Conservation (phyloP, 352 stramenopile genomes). For the Vaucheria bursata region DNA sequence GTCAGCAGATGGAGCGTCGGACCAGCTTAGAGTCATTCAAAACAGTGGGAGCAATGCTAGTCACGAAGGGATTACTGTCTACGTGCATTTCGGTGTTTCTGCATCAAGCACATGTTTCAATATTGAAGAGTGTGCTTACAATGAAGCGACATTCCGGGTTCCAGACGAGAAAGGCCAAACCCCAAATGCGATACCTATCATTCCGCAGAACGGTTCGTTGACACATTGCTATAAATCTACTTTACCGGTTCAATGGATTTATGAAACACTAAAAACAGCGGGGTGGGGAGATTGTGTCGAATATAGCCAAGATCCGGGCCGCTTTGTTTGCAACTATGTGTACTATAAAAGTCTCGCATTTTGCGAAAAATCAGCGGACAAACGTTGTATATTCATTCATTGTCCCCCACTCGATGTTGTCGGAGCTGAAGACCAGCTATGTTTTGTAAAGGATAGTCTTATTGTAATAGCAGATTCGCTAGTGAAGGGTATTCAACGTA, state of each 20-base stretch:
- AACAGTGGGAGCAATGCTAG: not conserved
- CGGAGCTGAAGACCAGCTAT: slow-evolving; percentile 17
- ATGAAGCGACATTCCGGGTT: slow-evolving; percentile 35
- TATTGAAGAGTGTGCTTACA: slow-evolving; percentile 33
- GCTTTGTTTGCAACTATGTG: slow-evolving; percentile 46
- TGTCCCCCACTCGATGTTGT: slow-evolving; percentile 19
- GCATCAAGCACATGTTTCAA: slow-evolving; percentile 11
- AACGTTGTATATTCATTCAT: slow-evolving; percentile 28
- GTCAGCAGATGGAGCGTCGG: slow-evolving; percentile 23
- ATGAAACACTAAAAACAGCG: not conserved
- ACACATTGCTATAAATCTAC: slow-evolving; percentile 18
- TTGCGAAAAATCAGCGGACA: not conserved
- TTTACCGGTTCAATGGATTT: slow-evolving; percentile 12
- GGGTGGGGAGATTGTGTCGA: slow-evolving; percentile 15
- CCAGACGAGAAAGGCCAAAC: slow-evolving; percentile 28
- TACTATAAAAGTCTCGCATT: slow-evolving; percentile 35
- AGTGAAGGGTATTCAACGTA: not conserved
- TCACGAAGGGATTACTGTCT: slow-evolving; percentile 3
- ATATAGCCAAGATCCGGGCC: slow-evolving; percentile 13
- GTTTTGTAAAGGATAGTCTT: slow-evolving; percentile 30
- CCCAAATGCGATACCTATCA: slow-evolving; percentile 21
- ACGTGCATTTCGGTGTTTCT: slow-evolving; percentile 37
- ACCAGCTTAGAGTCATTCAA: slow-evolving; percentile 28
- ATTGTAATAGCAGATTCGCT: slow-evolving; percentile 26
- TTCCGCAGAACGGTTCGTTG: slow-evolving; percentile 13